Base-by-base conservation (phyloP, 1,139 yeast genomes). In the Protomyces lactucae-debilis region DNA sequence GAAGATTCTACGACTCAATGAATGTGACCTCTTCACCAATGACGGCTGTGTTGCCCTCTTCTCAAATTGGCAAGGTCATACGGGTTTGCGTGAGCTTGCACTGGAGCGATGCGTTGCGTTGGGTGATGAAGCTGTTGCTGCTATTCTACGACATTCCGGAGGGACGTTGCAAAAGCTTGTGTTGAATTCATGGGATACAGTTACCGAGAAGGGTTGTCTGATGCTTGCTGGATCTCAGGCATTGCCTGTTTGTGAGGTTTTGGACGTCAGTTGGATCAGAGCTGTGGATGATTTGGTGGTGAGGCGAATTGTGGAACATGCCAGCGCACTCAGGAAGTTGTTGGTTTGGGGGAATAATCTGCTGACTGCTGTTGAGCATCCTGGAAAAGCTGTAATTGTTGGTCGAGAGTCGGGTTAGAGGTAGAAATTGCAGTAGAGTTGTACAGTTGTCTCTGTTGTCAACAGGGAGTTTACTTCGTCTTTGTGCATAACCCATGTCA, bases 21-120 rank as follows among this genome's bases (percentile, higher is more conserved):
- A 95, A 0, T 89, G 96, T 70, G 73, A 85, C 0, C 83, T 78
- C 5, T 76, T 93, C 45, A 86, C 96, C 0, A 96, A 90, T 69
- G 85, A 81, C 23, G 92, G 91, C 0, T 74, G 90, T 65, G 78
- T 80, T 0, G 76, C 77, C 10, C 78, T 90, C 14, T 86, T 91
- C 71, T 74, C 76, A 2, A 77, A 79, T 16, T 84, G 84, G 79
- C 75, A 78, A 36, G 77, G 77, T 67, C 84, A 81, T 70, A 82
- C 82, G 52, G 91, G 93, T 0, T 74, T 92, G 35, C 79, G 82
- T 66, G 79, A 79, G 55, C 79, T 88, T n/a, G 83, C 83, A 68
- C 72, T 91, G 12, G 81, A 84, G 23, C 83, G 93, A 68, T 89
- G 96, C 72, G 76, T 81, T 8, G 82, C 82, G 3, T 72, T 92